Percentiles rank a stretch among this genome's conserved stretches.
These are phyloP conservation scores for Candida tropicalis DNA, from an alignment of 1,139 yeast genomes.

Conservation along the genomic window DNA sequence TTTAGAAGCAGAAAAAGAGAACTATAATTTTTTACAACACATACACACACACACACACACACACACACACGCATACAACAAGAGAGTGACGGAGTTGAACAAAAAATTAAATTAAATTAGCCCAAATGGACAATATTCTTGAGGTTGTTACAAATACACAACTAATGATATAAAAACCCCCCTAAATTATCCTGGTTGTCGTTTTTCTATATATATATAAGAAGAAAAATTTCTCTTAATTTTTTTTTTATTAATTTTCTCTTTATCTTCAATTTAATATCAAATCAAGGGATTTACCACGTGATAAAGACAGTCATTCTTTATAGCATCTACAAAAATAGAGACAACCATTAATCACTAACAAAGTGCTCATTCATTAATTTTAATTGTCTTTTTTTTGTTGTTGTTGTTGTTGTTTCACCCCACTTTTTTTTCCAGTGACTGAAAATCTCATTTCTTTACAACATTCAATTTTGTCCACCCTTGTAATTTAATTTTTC, in stretches of 20 bases:
- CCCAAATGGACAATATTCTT: too few species aligned
- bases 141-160: too few species aligned
- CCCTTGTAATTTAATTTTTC: constrained; percentile 1
- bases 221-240: too few species aligned
- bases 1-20: too few species aligned
- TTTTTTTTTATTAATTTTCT: not conserved
- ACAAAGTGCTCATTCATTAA: not conserved
- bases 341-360: not conserved
- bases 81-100: too few species aligned
- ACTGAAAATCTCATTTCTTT: not conserved
- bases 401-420: not conserved
- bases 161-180: not conserved
- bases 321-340: too few species aligned
- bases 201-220: too few species aligned
- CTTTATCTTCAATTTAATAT: not conserved
- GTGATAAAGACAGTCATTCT: not conserved
- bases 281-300: not conserved
- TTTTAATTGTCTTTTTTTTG: not conserved
- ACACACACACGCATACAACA: too few species aligned
- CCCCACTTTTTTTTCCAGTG: constrained; percentile 6
- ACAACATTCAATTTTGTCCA: constrained; percentile 4
- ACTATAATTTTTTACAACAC: too few species aligned
- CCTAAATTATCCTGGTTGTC: not conserved
- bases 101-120: too few species aligned
- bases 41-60: too few species aligned